phyloP scores from a whole-genome alignment of 163 green algal species.

The Chloroidium sp. region DNA sequence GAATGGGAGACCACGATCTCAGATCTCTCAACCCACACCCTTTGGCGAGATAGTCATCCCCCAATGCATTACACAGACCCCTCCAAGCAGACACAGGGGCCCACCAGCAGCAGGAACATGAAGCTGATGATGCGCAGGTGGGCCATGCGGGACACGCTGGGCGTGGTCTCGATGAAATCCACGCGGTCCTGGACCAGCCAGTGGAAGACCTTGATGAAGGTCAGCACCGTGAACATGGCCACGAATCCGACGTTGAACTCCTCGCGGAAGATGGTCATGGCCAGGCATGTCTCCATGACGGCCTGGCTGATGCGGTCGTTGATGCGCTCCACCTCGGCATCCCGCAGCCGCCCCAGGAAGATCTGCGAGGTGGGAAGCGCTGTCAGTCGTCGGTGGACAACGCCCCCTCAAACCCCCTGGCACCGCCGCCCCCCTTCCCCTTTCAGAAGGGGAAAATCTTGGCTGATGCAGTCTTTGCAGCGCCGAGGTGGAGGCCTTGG shows the following conservation, averaged over 20 bases:
- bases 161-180: constrained; percentile 91
- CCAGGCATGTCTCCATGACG: constrained; percentile 94
- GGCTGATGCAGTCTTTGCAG: background rate
- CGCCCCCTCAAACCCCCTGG: background rate
- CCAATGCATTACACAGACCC: too few relatives aligned
- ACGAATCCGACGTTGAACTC: constrained; percentile 90
- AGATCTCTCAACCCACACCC: too few relatives aligned
- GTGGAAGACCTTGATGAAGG: constrained; percentile 76
- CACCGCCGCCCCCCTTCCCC: too few relatives aligned
- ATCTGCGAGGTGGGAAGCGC: constrained; percentile 37
- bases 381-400: background rate
- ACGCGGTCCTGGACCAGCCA: constrained; percentile 60
- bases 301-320: constrained; percentile 75
- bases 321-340: constrained; percentile 91
- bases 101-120: constrained; percentile 70
- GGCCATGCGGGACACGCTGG: constrained; percentile 54
- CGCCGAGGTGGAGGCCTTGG: too few relatives aligned
- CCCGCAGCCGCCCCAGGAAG: constrained; percentile 85
- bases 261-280: constrained; percentile 95
- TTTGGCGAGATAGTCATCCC: too few relatives aligned
- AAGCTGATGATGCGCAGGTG: constrained; percentile 74
- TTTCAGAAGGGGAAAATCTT: too few relatives aligned
- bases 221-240: constrained; percentile 82
- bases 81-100: background rate
- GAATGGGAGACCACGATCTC: too few relatives aligned